A percentile compares a stretch with the other conserved stretches of the same genome.
Evolutionary conservation across 192 early-diverging fungal species (phyloP).

Genomic region (Podila minutissima): DNA sequence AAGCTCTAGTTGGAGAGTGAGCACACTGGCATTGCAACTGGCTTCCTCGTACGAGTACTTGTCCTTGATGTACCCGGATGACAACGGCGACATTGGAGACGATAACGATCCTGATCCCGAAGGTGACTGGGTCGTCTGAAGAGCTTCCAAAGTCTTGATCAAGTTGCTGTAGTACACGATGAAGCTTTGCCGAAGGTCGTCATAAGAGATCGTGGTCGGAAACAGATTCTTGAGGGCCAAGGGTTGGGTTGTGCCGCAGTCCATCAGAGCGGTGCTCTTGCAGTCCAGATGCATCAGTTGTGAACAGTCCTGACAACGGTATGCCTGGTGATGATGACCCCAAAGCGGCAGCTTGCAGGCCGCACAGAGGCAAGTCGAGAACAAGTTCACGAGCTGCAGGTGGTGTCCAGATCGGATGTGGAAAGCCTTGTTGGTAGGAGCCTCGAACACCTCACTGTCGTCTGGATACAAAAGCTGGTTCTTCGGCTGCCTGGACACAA

Average conservation of each 20-base stretch:
- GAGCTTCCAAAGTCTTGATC: constrained; percentile 19
- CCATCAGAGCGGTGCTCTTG: constrained; percentile 8
- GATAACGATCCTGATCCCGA: constrained; percentile 22
- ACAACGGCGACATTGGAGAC: not conserved
- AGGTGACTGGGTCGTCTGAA: constrained; percentile 43
- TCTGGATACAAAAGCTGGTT: constrained; percentile 30
- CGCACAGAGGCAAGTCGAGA: constrained; percentile 61
- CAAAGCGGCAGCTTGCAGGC: constrained; percentile 62
- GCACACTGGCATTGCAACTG: constrained; percentile 32
- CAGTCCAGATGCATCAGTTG: constrained; percentile 61
- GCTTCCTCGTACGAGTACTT: constrained; percentile 42
- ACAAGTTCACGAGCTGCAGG: constrained; percentile 63
- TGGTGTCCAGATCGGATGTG: constrained; percentile 49
- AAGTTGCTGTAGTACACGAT: constrained; percentile 33
- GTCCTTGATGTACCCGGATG: constrained; percentile 9
- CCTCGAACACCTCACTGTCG: constrained; percentile 7
- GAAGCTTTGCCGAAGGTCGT: constrained; percentile 49
- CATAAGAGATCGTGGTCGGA: constrained; percentile 41
- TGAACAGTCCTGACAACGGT: constrained; percentile 60
- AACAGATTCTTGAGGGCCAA: constrained; percentile 32
- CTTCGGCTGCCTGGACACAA: constrained; percentile 10
- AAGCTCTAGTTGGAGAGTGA: constrained; percentile 27
- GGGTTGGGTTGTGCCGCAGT: constrained; percentile 3
- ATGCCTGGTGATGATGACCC: constrained; percentile 65
- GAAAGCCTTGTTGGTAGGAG: constrained; percentile 5